Base-by-base conservation (phyloP, 1,139 yeast genomes). In the Saccharomycopsis hybrid region DNA sequence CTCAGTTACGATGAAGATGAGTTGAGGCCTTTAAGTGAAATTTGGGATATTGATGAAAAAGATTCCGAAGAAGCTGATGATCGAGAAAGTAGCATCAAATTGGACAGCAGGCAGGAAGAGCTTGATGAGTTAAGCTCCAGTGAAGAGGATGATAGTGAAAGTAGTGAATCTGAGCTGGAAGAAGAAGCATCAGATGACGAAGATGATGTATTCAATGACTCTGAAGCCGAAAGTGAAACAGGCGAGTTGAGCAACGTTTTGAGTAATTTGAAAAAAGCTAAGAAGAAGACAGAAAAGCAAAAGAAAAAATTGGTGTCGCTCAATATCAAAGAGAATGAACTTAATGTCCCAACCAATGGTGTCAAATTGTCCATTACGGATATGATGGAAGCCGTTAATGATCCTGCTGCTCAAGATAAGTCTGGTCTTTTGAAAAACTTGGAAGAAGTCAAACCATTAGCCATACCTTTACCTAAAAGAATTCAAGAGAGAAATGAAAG, bases 401-500 rank as follows among this genome's bases (percentile, higher is more conserved):
- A 74, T 40, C 60, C 71, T 35, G 65, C 68, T 11, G 64, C 76
- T 11, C 56, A 65, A 52, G 61, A 73, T 47, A 76, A 75, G 46
- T 80, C 85, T 1, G 68, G 76, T 9, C 67, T 82, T 44, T 66
- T 82, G 27, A 77, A 75, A 52, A 60, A 55, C 48, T 65, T 65
- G 4, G 65, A 63, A 2, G 69, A 64, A 33, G 57, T 55, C 9
- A 57, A 62, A 27, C 59, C 94, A 1, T 70, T 89, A 50, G 76
- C 84, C 1, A 82, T 89, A 9, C 97, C 98, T 2, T 71, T 89
- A 50, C 96, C 97, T 1, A 79, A 78, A 59, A 77, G 95, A 58
- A 82, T 92, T 51, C 96, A 89, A 66, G 78, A 86, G 58, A 79
- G 95, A 61, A 78, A 85, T 58, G 96, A 90, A 59, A 78, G 98